Base-by-base conservation (phyloP, 2,329 filamentous ascomycete genomes). In the Onygenales sp. region DNA sequence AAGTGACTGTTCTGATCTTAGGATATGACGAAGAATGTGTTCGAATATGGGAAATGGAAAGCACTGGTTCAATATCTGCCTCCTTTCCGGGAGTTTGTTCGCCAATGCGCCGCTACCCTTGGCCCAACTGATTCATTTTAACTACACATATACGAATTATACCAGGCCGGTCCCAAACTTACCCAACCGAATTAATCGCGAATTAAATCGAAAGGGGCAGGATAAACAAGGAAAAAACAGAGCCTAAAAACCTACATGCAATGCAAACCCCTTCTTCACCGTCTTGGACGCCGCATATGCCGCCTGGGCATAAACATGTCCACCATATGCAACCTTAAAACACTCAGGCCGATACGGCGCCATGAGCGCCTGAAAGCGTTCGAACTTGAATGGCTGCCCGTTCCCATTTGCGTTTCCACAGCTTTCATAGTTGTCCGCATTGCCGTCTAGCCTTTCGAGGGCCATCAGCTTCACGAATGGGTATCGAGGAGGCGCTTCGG, bases 261-360 rank as follows among this genome's bases (percentile, higher is more conserved):
- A 66, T 32, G 79, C 61, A 49, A 78, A 75, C 2, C 76, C 78
- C 32, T 69, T 64, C 5, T 60, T 61, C 10, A 81, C 75, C 1
- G 78, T 81, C 56, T 80, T 75, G 7, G 75, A 74, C 7, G 79
- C 78, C 13, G 78, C 78, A 69, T 76, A 81, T 13, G 75, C 77
- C 35, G 78, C 74, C 63, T 81, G 79, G n/a, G 76, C 75, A 58
- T 75, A 81, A 4, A 80, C 77, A 66, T 82, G 78, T 1, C 78
- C 78, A 10, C 78, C 78, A 63, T 79, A 81, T 0, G 77, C 73
- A 11, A 71, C 66, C 2, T 66, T 67, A 13, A 69, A 63, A 6
- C 65, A 66, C 2, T 69, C 73, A 0, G 76, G 75, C 9, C 71
- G 67, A 56, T 72, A 78, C 2, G 68, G 69, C 3, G 50, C 48